These are phyloP conservation scores for Cyclotella choctawhatcheeana DNA, from an alignment of 108 stramenopile species.

Conservation along the genomic window DNA sequence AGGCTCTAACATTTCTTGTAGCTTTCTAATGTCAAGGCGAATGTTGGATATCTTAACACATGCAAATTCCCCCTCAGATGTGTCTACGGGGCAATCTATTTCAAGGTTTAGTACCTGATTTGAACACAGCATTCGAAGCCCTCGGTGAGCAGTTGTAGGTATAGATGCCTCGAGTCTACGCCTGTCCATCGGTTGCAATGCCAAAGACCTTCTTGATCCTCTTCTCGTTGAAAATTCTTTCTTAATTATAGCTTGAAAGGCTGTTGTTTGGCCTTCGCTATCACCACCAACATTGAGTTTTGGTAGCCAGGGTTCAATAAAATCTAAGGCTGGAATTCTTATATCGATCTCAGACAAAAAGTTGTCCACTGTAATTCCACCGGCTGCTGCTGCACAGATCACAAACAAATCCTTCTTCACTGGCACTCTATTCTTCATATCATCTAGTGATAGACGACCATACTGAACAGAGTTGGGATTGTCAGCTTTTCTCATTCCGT, in stretches of 20 bases:
- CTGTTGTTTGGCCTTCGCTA: not conserved
- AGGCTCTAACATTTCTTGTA: constrained; percentile 5
- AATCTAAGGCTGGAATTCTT: not conserved
- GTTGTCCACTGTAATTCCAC: not conserved
- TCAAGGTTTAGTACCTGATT: constrained; percentile 1
- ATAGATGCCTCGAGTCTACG: constrained; percentile 25
- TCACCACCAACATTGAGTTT: not conserved
- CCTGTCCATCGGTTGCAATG: constrained; percentile 19
- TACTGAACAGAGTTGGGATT: constrained; percentile 23
- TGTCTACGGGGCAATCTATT: constrained; percentile 13
- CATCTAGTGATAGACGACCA: constrained; percentile 27
- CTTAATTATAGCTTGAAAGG: not conserved
- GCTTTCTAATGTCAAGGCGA: not conserved
- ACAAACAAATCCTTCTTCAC: constrained; percentile 39
- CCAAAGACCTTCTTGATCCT: no score
- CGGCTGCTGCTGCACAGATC: constrained; percentile 7
- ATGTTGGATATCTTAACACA: constrained; percentile 22
- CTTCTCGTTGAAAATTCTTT: not conserved
- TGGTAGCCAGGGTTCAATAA: not conserved
- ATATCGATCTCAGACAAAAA: not conserved
- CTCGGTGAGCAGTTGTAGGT: constrained; percentile 16
- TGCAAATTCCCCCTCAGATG: constrained; percentile 7
- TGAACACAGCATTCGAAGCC: constrained; percentile 15
- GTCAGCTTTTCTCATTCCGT: constrained; percentile 24
- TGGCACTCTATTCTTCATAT: constrained; percentile 19